phyloP scores from a whole-genome alignment of 768 basidiomycete species.

The Tulasnella sp. region DNA sequence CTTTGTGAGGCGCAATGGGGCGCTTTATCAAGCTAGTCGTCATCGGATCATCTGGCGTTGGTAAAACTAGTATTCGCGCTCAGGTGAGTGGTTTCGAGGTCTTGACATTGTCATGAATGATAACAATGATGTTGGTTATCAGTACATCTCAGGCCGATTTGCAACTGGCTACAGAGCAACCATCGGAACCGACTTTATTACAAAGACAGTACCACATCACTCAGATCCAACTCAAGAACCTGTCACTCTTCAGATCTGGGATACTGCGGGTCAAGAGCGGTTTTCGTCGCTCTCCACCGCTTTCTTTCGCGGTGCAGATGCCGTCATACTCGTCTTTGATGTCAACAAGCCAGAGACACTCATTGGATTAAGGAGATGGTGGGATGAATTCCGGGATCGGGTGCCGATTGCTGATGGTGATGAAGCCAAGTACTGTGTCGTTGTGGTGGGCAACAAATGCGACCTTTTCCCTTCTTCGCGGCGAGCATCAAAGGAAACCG shows the following conservation, averaged over 20 bases:
- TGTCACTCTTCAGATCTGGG: constrained; percentile 63
- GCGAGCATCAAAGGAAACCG: constrained; percentile 14
- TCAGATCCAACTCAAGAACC: constrained; percentile 30
- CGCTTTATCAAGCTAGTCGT: constrained; percentile 56
- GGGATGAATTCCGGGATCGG: constrained; percentile 55
- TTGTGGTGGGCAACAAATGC: constrained; percentile 61
- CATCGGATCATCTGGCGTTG: constrained; percentile 72
- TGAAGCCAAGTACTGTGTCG: constrained; percentile 53
- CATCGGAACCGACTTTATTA: constrained; percentile 81
- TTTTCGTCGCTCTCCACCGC: constrained; percentile 72
- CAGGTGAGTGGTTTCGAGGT: constrained; percentile 15
- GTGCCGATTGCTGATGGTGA: constrained; percentile 52
- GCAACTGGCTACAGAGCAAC: constrained; percentile 69
- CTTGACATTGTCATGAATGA: no score
- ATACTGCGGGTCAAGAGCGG: constrained; percentile 79
- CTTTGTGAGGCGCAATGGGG: background rate
- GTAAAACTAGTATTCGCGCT: constrained; percentile 31
- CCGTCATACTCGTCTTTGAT: constrained; percentile 69
- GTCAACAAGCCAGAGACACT: constrained; percentile 55
- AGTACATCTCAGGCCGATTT: constrained; percentile 70
- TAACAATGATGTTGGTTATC: background rate
- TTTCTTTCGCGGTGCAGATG: constrained; percentile 78
- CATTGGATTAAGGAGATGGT: constrained; percentile 53
- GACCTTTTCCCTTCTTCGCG: constrained; percentile 35
- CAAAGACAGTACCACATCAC: constrained; percentile 56